Evolutionary conservation across 2,329 filamentous ascomycete species (phyloP).

Genomic region (Fusarium domesticum): DNA sequence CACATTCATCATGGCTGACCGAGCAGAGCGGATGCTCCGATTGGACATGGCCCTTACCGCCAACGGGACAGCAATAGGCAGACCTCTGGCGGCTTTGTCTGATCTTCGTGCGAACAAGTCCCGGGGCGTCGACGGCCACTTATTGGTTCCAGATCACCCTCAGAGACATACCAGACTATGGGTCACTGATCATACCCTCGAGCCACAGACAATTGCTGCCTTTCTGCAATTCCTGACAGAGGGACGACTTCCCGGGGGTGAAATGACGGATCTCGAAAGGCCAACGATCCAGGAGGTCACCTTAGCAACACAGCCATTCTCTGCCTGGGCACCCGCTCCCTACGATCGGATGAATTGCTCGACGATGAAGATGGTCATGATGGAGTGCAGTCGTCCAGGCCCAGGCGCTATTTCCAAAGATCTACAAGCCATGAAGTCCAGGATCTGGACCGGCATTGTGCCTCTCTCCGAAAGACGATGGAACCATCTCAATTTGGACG

Average conservation of each 20-base stretch:
- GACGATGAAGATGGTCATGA: conserved; percentile 7
- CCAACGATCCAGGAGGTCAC: conserved; percentile 4
- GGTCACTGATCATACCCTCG: conserved; percentile 23
- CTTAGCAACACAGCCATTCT: conserved; percentile 12
- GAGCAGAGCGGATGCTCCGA: background rate
- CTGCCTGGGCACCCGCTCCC: conserved; percentile 26
- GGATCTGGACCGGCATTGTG: conserved; percentile 29
- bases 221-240: conserved; percentile 19
- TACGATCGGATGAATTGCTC: conserved; percentile 7
- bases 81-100: background rate
- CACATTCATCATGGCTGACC: background rate
- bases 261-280: conserved; percentile 5
- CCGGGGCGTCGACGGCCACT: background rate
- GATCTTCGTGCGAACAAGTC: conserved; percentile 8
- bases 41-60: background rate
- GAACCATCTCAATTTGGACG: conserved; percentile 23
- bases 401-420: conserved; percentile 25
- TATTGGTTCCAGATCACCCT: background rate
- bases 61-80: conserved; percentile 1
- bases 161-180: conserved; percentile 11
- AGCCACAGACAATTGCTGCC: conserved; percentile 20
- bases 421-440: conserved; percentile 31
- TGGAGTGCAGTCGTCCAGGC: conserved; percentile 17
- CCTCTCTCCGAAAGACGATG: conserved; percentile 30
- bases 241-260: conserved; percentile 10